phyloP scores from a whole-genome alignment of 495 filamentous ascomycete genomes.

The Eremomyces bilateralis region DNA sequence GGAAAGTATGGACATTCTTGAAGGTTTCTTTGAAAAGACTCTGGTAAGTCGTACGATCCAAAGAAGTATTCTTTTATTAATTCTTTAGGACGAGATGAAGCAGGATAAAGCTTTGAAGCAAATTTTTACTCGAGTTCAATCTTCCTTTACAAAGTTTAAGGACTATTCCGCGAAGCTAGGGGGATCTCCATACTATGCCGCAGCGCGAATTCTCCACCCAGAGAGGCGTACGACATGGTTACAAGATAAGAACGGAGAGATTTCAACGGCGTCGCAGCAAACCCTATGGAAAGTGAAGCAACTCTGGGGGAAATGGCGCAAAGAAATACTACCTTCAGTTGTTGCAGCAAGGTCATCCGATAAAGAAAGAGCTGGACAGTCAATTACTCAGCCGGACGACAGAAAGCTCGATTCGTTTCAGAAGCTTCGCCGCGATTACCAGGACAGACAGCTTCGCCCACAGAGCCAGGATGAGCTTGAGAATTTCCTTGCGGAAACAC shows the following conservation, averaged over 20 bases:
- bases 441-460: too few relatives aligned
- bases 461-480: constrained; percentile 1
- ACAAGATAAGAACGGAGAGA: background rate
- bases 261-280: too few relatives aligned
- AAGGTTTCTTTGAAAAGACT: too few relatives aligned
- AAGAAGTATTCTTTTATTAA: too few relatives aligned
- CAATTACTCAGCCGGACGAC: too few relatives aligned
- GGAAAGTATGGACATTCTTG: too few relatives aligned
- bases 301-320: background rate
- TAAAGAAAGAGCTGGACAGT: too few relatives aligned
- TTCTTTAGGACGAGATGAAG: too few relatives aligned
- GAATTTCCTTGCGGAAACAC: background rate
- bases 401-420: background rate
- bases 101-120: too few relatives aligned
- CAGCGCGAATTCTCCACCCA: constrained; percentile 2
- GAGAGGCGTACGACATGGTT: background rate
- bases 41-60: too few relatives aligned
- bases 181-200: constrained; percentile 1
- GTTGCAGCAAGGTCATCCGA: background rate
- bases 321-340: background rate
- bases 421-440: background rate
- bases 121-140: constrained; percentile 1
- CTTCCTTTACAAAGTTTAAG: background rate
- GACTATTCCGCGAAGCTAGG: background rate
- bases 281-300: background rate